These are phyloP conservation scores for Astragalus membranaceus DNA, from an alignment of 306 rosid species.

Conservation along the genomic window DNA sequence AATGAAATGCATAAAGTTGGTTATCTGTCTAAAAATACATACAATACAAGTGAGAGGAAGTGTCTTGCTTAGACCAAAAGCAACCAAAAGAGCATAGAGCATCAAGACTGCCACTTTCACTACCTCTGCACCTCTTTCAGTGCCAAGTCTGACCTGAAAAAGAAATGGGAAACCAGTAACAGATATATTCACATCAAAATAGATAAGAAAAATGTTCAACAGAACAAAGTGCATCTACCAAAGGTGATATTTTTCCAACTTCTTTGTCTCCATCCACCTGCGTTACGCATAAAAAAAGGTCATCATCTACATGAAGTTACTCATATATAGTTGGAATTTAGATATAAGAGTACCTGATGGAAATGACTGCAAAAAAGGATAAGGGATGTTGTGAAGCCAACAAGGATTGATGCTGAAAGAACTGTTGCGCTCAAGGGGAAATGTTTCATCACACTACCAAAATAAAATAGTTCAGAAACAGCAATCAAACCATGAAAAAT, in stretches of 20 bases:
- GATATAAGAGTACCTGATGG: conserved; percentile 56
- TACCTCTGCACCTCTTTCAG: conserved; percentile 43
- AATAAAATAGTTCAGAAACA: conserved; percentile 24
- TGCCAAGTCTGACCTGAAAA: conserved; percentile 80
- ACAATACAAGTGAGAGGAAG: conserved; percentile 71
- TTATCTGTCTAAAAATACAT: conserved; percentile 20
- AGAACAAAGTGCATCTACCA: conserved; percentile 40
- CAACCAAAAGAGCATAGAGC: conserved; percentile 50
- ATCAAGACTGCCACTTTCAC: conserved; percentile 47
- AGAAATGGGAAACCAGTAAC: background rate
- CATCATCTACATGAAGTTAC: conserved; percentile 19
- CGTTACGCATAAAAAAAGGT: conserved; percentile 6
- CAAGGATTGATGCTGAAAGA: conserved; percentile 71
- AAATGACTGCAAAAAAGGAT: conserved; percentile 92
- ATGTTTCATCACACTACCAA: conserved; percentile 41
- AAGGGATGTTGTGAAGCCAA: conserved; percentile 76
- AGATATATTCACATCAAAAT: background rate
- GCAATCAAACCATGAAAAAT: conserved; percentile 20
- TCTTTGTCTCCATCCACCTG: conserved; percentile 73
- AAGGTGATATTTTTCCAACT: conserved; percentile 84
- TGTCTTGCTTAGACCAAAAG: conserved; percentile 44
- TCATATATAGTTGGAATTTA: background rate
- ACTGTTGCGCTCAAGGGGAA: conserved; percentile 49
- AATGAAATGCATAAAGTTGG: background rate
- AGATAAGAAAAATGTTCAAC: background rate